Evolutionary conservation across 495 filamentous ascomycete genomes (phyloP), one percentile per base, ranked within the genome.

Genomic region (Penicillium cataractarum): DNA sequence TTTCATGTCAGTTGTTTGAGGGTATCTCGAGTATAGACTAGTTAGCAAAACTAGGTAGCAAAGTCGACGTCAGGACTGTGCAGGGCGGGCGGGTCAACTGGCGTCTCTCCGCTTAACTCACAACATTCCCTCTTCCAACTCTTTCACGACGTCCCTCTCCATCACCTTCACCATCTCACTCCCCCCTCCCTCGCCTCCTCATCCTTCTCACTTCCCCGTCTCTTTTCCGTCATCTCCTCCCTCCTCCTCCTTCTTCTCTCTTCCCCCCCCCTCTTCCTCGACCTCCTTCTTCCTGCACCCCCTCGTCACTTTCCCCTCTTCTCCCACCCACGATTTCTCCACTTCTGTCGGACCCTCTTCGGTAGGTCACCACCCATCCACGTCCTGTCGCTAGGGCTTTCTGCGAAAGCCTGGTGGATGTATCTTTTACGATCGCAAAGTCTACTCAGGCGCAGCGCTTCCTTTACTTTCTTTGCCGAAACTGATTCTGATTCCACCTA

Each of bases 291-390:
- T 60, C 60, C 63, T 65, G 29, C 32, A 24, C 22, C 17, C 51
- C 49, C 62, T 64, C 65, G 32, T 52, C 55, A 55, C 66, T 40
- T 66, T 68, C 65, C 46, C 52, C 65, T 70, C 65, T 60, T 9
- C 59, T 65, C 64, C 69, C 63, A 59, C 65, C 60, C 50, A 62
- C 53, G 55, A 68, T 71, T 67, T 70, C 72, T 71, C 73, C 68
- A 68, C 71, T 68, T 73, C 64, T 61, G 67, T 61, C 61, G 60
- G 49, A 58, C 58, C 59, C 65, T 67, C 62, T 59, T 67, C 61
- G 63, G 65, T 71, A 65, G 31, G 65, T 69, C 57, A 58, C 60
- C 69, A 62, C 22, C 54, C 54, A 31, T 51, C 37, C 54, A 50
- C 13, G 35, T 21, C 4, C 3, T 6, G 7, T 17, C 32, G 4